Percentiles rank a stretch among this genome's conserved stretches.
These are phyloP conservation scores for Backusella luteola DNA, from an alignment of 192 early-diverging fungal genomes.

Conservation along the genomic window DNA sequence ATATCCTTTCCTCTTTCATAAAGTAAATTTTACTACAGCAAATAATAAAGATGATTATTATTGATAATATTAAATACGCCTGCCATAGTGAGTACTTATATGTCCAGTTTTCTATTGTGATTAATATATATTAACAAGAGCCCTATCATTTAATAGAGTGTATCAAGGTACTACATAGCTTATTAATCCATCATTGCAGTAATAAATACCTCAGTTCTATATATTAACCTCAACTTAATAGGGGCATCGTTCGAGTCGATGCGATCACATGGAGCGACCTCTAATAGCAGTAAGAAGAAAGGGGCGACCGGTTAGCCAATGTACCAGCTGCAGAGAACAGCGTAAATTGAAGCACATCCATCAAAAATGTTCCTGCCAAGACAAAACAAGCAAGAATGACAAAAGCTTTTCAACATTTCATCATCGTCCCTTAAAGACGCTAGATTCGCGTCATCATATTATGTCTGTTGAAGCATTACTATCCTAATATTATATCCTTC, in stretches of 20 bases:
- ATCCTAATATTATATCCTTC: neutral
- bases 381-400: neutral
- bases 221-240: neutral
- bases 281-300: constrained; percentile 8
- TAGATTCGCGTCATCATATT: neutral
- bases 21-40: neutral
- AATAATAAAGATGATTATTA: constrained; percentile 5
- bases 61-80: constrained; percentile 16
- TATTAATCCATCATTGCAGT: neutral
- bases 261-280: constrained; percentile 10
- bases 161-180: neutral
- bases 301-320: constrained; percentile 17
- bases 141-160: constrained; percentile 2
- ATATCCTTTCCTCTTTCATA: neutral
- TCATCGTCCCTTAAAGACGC: neutral
- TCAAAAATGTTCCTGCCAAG: constrained; percentile 12
- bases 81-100: neutral
- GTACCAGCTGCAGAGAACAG: constrained; percentile 12
- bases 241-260: constrained; percentile 14
- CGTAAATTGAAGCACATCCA: constrained; percentile 11
- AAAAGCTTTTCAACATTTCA: neutral
- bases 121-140: neutral
- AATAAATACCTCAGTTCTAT: neutral
- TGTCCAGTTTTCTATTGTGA: neutral
- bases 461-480: constrained; percentile 14